Evolutionary conservation across 768 basidiomycete genomes (phyloP), one percentile per base, ranked within the genome.

Genomic region (Psilocybe tampanensis): DNA sequence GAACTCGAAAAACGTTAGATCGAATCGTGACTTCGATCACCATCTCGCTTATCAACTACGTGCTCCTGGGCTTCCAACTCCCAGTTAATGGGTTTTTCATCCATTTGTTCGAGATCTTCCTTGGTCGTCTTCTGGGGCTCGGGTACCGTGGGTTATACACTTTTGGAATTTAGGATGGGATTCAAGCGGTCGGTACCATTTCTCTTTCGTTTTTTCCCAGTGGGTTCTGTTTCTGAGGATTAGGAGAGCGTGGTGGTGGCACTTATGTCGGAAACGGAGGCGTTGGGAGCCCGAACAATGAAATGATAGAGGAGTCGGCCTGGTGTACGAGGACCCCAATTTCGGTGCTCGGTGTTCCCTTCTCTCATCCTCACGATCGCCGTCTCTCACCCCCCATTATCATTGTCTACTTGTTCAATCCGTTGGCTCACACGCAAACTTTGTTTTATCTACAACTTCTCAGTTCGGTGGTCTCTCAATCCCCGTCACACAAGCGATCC

Each of bases 71-170:
- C 0, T 90, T 86, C 72, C 78, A 82, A 66, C 84, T 90, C 69
- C 81, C 82, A 8, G 82, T 89, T 15, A 89, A 92, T 66, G 86
- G 83, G 21, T 90, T 82, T 69, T 92, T 91, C 74, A 80, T 89
- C 73, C 88, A 86, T 71, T 82, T 81, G 64, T 91, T 90, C 69
- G 90, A 92, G 72, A 88, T 91, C 64, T 91, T 86, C 83, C 79
- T 92, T 33, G 88, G 78, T 89, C n/a, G 88, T 92, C 23, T 92
- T 92, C 71, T 86, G 86, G 70, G 89, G 88, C 1, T 76, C 83
- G 19, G 90, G 90, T 1, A 92, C 84, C 54, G 60, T 90, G 13
- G 88, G 86, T 13, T 90, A 86, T 70, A 82, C 88, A 13, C 69
- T 91, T 21, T 69, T 92, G 52, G 88, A 90, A 69, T 91, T 91